Evolutionary conservation across 2,329 filamentous ascomycete genomes (phyloP).

Genomic region (Mollisia scopiformis): DNA sequence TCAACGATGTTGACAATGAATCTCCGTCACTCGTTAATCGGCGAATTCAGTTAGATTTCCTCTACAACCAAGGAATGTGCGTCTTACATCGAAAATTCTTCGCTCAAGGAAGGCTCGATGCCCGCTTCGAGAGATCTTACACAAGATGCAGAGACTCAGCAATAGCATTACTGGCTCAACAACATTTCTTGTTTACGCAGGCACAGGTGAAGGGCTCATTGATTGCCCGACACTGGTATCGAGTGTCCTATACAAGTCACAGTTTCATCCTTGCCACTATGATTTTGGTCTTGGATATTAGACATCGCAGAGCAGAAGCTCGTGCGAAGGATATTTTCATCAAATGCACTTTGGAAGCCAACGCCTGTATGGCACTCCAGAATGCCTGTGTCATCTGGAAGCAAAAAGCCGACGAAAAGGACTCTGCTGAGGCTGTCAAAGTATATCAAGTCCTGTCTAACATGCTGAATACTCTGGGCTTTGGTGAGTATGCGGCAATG

Average conservation of each 20-base stretch:
- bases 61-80: conserved; percentile 24
- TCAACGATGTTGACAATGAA: conserved; percentile 66
- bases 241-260: conserved; percentile 30
- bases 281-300: conserved; percentile 23
- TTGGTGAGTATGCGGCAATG: conserved; percentile 5
- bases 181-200: conserved; percentile 22
- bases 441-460: conserved; percentile 23
- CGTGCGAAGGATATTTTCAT: neutral
- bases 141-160: conserved; percentile 34
- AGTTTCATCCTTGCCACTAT: conserved; percentile 30
- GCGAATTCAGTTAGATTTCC: conserved; percentile 65
- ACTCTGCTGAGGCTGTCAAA: conserved; percentile 19
- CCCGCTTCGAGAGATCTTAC: conserved; percentile 15
- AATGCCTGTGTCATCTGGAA: conserved; percentile 24
- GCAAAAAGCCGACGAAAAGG: neutral
- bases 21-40: conserved; percentile 82
- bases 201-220: conserved; percentile 3
- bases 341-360: neutral
- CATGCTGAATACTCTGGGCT: conserved; percentile 19
- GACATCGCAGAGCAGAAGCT: conserved; percentile 16
- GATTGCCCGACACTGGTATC: conserved; percentile 24
- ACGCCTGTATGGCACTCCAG: conserved; percentile 10
- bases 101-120: conserved; percentile 15
- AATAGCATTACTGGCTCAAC: conserved; percentile 26
- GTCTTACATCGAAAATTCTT: conserved; percentile 26